Conservation (phyloP, 345 rosid species). For the Citrus australasica region DNA sequence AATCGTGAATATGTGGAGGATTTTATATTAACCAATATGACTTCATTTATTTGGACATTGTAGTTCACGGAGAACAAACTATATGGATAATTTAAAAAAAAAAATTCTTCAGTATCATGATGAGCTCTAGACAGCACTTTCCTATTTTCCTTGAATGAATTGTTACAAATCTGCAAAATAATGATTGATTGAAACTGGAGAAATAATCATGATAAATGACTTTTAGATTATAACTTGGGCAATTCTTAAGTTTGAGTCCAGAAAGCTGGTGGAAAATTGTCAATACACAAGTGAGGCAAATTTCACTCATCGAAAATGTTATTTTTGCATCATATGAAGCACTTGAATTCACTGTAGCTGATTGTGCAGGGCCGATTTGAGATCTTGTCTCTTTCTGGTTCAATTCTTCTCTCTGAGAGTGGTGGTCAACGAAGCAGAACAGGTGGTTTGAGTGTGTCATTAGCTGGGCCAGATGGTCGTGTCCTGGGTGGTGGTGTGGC, state of each 20-base stretch:
- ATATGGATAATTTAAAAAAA: background rate
- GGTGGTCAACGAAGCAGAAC: conserved; percentile 41
- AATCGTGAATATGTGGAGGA: background rate
- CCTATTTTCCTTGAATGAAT: background rate
- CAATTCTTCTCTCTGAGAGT: conserved; percentile 30
- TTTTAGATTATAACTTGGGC: background rate
- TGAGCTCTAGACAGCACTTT: background rate
- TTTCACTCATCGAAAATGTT: background rate
- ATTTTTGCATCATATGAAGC: background rate
- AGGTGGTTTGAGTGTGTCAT: conserved; percentile 37
- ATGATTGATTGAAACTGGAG: background rate
- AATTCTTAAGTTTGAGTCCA: background rate
- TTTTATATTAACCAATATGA: background rate
- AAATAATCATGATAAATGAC: background rate
- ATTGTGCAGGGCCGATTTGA: conserved; percentile 44
- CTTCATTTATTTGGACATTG: background rate
- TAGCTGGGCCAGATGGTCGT: conserved; percentile 47
- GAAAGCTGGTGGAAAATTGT: background rate
- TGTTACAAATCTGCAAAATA: background rate
- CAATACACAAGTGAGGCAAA: background rate
- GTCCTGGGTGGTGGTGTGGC: conserved; percentile 50
- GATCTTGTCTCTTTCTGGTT: conserved; percentile 44
- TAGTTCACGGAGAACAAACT: background rate
- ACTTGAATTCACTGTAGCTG: background rate
- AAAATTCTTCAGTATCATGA: background rate